Percentiles rank a stretch among this genome's conserved stretches.
phyloP scores from a whole-genome alignment of 768 basidiomycete genomes.

The Tricholomella constricta region DNA sequence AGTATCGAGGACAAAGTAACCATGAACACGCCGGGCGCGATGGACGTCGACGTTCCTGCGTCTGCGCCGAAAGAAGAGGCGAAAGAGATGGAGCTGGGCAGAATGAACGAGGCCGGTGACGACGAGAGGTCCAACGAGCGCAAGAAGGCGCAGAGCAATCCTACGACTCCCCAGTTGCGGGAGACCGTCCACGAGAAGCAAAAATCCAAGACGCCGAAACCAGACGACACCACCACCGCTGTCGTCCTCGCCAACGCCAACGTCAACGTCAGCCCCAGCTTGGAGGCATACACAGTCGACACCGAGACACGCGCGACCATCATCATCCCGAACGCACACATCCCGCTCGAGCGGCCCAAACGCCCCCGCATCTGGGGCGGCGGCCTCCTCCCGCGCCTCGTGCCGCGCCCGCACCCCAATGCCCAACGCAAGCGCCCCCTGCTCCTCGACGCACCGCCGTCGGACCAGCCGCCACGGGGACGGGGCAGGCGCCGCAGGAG shows the following conservation, averaged over 20 bases:
- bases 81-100: neutral
- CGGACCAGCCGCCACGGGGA: conserved; percentile 3
- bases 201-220: conserved; percentile 8
- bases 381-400: conserved; percentile 42
- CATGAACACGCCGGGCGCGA: too few relatives aligned
- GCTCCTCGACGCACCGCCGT: neutral
- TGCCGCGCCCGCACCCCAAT: neutral
- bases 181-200: conserved; percentile 15
- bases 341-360: conserved; percentile 55
- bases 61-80: conserved; percentile 8
- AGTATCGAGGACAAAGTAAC: too few relatives aligned
- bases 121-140: conserved; percentile 8
- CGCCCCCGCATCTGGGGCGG: conserved; percentile 73
- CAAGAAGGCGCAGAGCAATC: conserved; percentile 1
- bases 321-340: conserved; percentile 58
- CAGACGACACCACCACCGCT: conserved; percentile 6
- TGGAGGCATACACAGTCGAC: conserved; percentile 34
- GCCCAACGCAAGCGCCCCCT: neutral
- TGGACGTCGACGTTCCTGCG: conserved; percentile 1
- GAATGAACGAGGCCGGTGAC: conserved; percentile 1
- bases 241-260: neutral
- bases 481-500: conserved; percentile 25
- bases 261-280: too few relatives aligned
- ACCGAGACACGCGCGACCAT: conserved; percentile 52
- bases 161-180: neutral